Evolutionary conservation across 2,329 filamentous ascomycete genomes (phyloP), one percentile per base, ranked within the genome.

Genomic region (Alternaria panax): DNA sequence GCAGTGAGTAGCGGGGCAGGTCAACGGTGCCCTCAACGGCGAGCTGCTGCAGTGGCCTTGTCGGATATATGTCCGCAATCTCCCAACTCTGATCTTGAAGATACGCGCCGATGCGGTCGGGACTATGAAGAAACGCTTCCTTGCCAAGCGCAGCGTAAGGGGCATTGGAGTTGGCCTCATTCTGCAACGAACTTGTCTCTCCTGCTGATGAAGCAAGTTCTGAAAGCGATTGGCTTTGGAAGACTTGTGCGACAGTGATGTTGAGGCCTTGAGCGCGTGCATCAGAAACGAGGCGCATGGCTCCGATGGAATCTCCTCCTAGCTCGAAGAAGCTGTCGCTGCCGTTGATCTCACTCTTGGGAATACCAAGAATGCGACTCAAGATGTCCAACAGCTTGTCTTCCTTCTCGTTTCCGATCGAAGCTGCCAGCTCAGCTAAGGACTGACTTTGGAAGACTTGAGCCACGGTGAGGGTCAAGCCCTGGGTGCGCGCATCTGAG

Each of bases 1-100:
- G 85, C 1, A 86, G 77, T 0, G 87, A 89, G 68, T 86, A 89
- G 2, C 88, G 83, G 4, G 87, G 87, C 3, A 82, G 76, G 16
- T 84, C 77, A 2, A 85, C 80, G 0, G 87, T 90, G 22, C 82
- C 87, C 59, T 80, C 80, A 40, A 90, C 82, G 14, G 87, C 87
- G 20, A 88, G 79, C 38, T 84, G 80, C 66, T 90, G 87, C 2
- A 88, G 78, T 4, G 86, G 86, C 0, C 86, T 82, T 1, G 85
- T 81, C 2, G 87, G 88, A 2, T 88, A 79, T 2, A 88, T 81
- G 63, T 89, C 84, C 2, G 77, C 70, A 41, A 90, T 80, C 8
- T 79, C 80, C 78, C 84, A 86, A 24, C 80, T 74, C 9, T 80
- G 78, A 57, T 86, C 80, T 8, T 81, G 80, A 4, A 90, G 81